Conservation (phyloP, 2,329 filamentous ascomycete genomes). For the Fusarium compactum region DNA sequence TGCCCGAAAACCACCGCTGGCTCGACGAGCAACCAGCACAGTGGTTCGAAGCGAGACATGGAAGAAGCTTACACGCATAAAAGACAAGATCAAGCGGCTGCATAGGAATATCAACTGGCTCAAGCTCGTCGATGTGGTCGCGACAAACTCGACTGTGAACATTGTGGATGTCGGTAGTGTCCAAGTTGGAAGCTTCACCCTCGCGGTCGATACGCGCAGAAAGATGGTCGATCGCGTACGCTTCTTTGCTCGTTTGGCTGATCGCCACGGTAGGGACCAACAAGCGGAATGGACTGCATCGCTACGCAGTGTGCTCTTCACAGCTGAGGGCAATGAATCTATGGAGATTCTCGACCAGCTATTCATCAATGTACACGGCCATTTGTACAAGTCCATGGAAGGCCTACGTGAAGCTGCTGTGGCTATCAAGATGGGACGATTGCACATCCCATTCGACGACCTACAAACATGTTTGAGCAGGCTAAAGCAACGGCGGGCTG, state of each 20-base stretch:
- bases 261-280: conserved; percentile 65
- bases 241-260: conserved; percentile 83
- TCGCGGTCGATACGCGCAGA: conserved; percentile 89
- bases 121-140: conserved; percentile 87
- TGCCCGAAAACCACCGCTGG: conserved; percentile 36
- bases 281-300: conserved; percentile 96
- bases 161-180: conserved; percentile 85
- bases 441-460: conserved; percentile 93
- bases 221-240: conserved; percentile 93
- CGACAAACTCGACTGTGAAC: conserved; percentile 81
- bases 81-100: conserved; percentile 86
- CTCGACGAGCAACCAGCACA: conserved; percentile 25
- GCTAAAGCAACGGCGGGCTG: conserved; percentile 61
- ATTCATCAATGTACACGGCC: conserved; percentile 90
- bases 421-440: conserved; percentile 87
- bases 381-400: conserved; percentile 85
- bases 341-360: conserved; percentile 90
- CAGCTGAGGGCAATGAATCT: conserved; percentile 83
- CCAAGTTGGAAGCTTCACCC: conserved; percentile 84
- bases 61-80: conserved; percentile 80
- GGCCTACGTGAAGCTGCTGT: conserved; percentile 92
- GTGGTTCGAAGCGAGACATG: conserved; percentile 77
- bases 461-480: conserved; percentile 72
- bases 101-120: conserved; percentile 92
- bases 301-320: conserved; percentile 87